Conservation (phyloP, 1,139 yeast species). For the Arxiozyma heterogenica region DNA sequence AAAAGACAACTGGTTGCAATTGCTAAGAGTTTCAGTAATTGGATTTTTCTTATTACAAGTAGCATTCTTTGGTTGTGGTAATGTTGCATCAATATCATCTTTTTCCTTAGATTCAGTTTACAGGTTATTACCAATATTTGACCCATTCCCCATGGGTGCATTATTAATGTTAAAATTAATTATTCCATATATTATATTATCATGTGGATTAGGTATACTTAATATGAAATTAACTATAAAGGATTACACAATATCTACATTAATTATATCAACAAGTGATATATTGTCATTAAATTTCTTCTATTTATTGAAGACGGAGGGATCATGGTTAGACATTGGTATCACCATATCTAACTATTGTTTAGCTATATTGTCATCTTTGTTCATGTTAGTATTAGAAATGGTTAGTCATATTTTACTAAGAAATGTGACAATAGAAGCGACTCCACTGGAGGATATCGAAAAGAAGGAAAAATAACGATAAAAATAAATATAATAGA, state of each 20-base stretch:
- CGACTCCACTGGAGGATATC: neutral
- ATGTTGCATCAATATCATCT: constrained; percentile 86
- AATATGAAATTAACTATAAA: constrained; percentile 70
- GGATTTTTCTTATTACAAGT: constrained; percentile 85
- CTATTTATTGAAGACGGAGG: constrained; percentile 84
- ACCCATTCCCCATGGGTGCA: constrained; percentile 97
- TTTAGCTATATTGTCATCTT: constrained; percentile 78
- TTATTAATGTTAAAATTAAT: constrained; percentile 72
- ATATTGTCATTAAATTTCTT: constrained; percentile 85
- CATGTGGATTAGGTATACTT: constrained; percentile 80
- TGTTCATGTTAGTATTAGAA: constrained; percentile 80
- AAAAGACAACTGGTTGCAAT: constrained; percentile 46
- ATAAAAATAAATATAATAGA: neutral
- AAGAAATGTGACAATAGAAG: constrained; percentile 45
- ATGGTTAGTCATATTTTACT: constrained; percentile 64
- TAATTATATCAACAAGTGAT: constrained; percentile 84
- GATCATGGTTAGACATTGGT: constrained; percentile 97
- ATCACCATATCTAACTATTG: constrained; percentile 90
- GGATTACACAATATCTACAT: constrained; percentile 74
- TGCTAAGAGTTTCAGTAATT: constrained; percentile 69
- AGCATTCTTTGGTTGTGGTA: constrained; percentile 96
- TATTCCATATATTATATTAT: constrained; percentile 77
- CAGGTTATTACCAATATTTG: constrained; percentile 82
- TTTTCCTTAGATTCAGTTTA: constrained; percentile 91
- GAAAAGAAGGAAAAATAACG: constrained; percentile 7